Conservation (phyloP, 1,284 basidiomycete species). For the Trichosporon asahii region DNA sequence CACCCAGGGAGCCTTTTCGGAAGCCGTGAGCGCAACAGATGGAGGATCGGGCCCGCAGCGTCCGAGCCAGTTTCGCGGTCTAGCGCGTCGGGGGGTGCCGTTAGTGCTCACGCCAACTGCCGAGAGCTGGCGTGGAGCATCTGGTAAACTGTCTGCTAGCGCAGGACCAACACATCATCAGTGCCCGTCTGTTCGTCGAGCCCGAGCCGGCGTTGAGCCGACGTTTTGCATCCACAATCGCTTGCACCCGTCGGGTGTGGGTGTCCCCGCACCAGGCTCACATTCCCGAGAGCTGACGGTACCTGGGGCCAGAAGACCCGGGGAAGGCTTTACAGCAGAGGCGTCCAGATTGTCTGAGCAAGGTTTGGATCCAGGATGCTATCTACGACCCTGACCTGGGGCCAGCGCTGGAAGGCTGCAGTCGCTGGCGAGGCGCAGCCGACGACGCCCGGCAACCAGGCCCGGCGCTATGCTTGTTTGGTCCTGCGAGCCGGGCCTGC, state of each 20-base stretch:
- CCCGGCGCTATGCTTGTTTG: slow-evolving; percentile 8
- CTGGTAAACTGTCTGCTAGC: not conserved
- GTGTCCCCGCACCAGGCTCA: not conserved
- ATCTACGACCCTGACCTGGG: not conserved
- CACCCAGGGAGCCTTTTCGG: not conserved
- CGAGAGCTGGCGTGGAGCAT: not conserved
- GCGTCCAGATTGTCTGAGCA: not conserved
- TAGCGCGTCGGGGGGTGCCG: not conserved
- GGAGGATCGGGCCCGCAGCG: not conserved
- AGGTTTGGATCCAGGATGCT: not conserved
- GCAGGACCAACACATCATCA: not conserved
- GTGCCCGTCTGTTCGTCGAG: not conserved
- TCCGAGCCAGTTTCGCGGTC: not conserved
- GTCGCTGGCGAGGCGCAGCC: not conserved
- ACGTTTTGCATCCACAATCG: not conserved
- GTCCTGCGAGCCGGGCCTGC: not conserved
- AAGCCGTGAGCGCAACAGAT: not conserved
- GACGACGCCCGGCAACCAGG: not conserved
- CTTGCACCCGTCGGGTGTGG: not conserved
- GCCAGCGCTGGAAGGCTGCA: not conserved
- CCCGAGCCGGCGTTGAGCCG: not conserved
- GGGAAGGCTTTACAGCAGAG: not conserved
- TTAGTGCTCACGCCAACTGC: not conserved
- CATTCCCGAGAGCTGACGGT: not conserved
- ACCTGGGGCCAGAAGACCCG: not conserved